Evolutionary conservation across 345 rosid species (phyloP).

Genomic region (Viola odorata): DNA sequence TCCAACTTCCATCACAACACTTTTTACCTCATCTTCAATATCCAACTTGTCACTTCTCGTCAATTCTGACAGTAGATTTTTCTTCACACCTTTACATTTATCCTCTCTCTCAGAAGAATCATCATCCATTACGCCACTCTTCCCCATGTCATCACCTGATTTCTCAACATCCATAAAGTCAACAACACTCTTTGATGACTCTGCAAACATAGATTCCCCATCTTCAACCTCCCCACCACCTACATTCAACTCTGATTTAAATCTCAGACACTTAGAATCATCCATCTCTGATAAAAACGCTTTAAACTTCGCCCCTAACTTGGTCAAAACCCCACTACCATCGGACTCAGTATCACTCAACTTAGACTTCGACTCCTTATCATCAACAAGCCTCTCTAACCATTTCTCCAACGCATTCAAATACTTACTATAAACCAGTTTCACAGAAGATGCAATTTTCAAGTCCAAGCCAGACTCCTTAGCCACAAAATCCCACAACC

Average conservation of each 20-base stretch:
- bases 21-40: constrained; percentile 21
- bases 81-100: constrained; percentile 15
- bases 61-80: constrained; percentile 7
- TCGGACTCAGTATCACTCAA: constrained; percentile 7
- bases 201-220: constrained; percentile 25
- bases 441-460: constrained; percentile 24
- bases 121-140: constrained; percentile 15
- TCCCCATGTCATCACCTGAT: constrained; percentile 18
- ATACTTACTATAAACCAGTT: constrained; percentile 46
- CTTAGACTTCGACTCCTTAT: background rate
- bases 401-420: constrained; percentile 41
- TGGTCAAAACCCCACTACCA: constrained; percentile 23
- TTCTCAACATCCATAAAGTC: constrained; percentile 22
- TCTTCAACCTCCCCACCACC: constrained; percentile 16
- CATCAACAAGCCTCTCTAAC: constrained; percentile 24
- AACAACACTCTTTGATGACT: constrained; percentile 10
- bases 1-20: constrained; percentile 11
- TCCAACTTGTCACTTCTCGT: constrained; percentile 12
- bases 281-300: constrained; percentile 24
- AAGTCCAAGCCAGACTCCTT: constrained; percentile 42
- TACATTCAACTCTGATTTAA: constrained; percentile 17
- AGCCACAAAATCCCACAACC: constrained; percentile 47
- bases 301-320: constrained; percentile 29
- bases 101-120: constrained; percentile 6
- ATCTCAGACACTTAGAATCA: constrained; percentile 1